Percentiles rank a stretch among this genome's conserved stretches.
Evolutionary conservation across 1,284 basidiomycete genomes (phyloP).

Genomic region (Grifola frondosa): DNA sequence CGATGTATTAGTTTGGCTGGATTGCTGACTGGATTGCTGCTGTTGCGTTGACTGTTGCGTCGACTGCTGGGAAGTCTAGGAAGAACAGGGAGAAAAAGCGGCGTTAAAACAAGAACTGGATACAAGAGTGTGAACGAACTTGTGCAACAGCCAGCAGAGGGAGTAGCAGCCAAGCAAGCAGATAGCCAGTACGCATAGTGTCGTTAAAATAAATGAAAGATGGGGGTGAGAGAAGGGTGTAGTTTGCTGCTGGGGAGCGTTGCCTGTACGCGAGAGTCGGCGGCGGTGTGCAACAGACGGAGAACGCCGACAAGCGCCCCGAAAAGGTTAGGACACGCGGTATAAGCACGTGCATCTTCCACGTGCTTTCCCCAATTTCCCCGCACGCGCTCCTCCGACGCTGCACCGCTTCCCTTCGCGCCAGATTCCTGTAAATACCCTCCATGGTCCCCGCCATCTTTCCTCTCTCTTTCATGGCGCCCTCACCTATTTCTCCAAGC

Average conservation of each 20-base stretch:
- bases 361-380: background rate
- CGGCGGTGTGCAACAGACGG: background rate
- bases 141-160: conserved; percentile 37
- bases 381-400: conserved; percentile 8
- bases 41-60: conserved; percentile 1
- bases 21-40: conserved; percentile 3
- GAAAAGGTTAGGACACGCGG: conserved; percentile 4
- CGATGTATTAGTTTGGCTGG: conserved; percentile 1
- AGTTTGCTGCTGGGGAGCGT: conserved; percentile 9
- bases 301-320: conserved; percentile 4
- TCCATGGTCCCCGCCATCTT: background rate
- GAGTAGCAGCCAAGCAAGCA: conserved; percentile 29
- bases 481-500: conserved; percentile 38
- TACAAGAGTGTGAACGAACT: conserved; percentile 24
- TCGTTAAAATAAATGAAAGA: conserved; percentile 13
- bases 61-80: conserved; percentile 7
- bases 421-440: conserved; percentile 1
- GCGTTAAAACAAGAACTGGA: conserved; percentile 13
- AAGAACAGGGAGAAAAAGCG: conserved; percentile 20
- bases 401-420: conserved; percentile 7
- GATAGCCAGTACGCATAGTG: conserved; percentile 26
- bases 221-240: conserved; percentile 10
- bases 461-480: conserved; percentile 27
- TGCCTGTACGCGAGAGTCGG: background rate
- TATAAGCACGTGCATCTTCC: conserved; percentile 4